These are phyloP conservation scores for Onygenales sp. DNA, from an alignment of 2,329 filamentous ascomycete species.

Conservation along the genomic window DNA sequence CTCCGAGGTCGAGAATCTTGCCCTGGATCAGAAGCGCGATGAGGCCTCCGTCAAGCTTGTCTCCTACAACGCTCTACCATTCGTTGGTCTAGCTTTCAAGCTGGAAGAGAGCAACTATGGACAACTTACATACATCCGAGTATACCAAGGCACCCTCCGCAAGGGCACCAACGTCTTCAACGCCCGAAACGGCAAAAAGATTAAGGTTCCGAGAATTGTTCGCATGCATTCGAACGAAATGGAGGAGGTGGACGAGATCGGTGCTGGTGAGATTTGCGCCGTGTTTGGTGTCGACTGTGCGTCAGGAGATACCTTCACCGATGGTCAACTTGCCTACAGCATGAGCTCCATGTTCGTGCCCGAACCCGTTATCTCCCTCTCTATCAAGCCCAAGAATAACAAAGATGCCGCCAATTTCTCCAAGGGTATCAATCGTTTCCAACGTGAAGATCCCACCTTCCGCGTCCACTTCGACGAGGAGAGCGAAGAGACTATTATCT, in stretches of 20 bases:
- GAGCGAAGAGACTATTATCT: slow-evolving; percentile 94
- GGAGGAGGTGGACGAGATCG: slow-evolving; percentile 89
- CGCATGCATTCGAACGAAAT: slow-evolving; percentile 99
- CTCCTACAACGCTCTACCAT: slow-evolving; percentile 66
- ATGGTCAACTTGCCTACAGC: slow-evolving; percentile 81
- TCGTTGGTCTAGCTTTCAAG: slow-evolving; percentile 95
- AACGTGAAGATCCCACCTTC: slow-evolving; percentile 96
- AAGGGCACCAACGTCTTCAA: slow-evolving; percentile 92
- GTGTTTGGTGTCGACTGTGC: slow-evolving; percentile 98
- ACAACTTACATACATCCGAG: slow-evolving; percentile 94
- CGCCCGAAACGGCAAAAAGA: slow-evolving; percentile 86
- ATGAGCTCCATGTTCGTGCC: slow-evolving; percentile 98
- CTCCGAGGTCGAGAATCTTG: slow-evolving; percentile 76
- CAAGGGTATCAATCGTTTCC: slow-evolving; percentile 98
- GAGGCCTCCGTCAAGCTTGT: slow-evolving; percentile 80
- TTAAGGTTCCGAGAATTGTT: slow-evolving; percentile 93
- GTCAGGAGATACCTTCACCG: slow-evolving; percentile 95
- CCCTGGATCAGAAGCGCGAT: slow-evolving; percentile 68
- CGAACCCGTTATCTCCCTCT: slow-evolving; percentile 94
- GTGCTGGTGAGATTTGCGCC: slow-evolving; percentile 94
- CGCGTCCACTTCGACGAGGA: slow-evolving; percentile 85
- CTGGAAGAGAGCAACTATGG: slow-evolving; percentile 98
- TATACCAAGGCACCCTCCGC: slow-evolving; percentile 85
- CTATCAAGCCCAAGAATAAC: slow-evolving; percentile 89
- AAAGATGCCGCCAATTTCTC: slow-evolving; percentile 91